Evolutionary conservation across 352 stramenopile genomes (phyloP), one percentile per base, ranked within the genome.

Genomic region (Globisporangium irregulare): DNA sequence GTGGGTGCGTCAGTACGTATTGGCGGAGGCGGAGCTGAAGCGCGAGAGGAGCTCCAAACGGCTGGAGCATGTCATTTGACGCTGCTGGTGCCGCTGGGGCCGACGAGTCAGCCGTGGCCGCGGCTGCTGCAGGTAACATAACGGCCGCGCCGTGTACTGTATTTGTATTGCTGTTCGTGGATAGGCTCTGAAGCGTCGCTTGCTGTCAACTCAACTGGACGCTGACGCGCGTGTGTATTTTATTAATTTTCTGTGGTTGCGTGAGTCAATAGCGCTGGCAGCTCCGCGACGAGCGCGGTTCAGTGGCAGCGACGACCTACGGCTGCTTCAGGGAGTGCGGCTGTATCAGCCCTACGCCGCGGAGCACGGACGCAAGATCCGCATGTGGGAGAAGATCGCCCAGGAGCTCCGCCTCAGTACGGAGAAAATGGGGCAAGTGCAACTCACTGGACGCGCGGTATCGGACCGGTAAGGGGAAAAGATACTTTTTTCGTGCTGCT

Each of bases 321-420:
- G 72, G 41, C 67, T 88, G 27, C 63, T 88, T 14, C 72, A 83
- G 61, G 71, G 71, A 15, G 73, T 88, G 34, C 73, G 73, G 43
- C 67, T 72, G 41, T 69, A 76, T 66, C 75, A 88, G 57, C 80
- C 80, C 15, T 82, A 78, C 41, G 70, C 74, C 6, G 80, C 80
- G 3, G 73, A 80, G 46, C 80, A 88, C 59, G 80, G 80, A 25
- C 74, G 70, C 43, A 81, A 82, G 68, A 73, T 88, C 61, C 77
- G 77, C 22, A 73, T 77, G 29, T 88, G 80, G 80, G 76, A 88
- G 59, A 63, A 75, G 18, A 67, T 88, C 6, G 80, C 80, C n/a
- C 62, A 73, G 24, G 74, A 81, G 57, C 71, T 80, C 22, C 78
- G 75, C 41, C 41, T 71, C 34, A 79, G 68, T 5, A 68, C 72